Evolutionary conservation across 2,329 filamentous ascomycete species (phyloP).

Genomic region (Polychaeton citri): DNA sequence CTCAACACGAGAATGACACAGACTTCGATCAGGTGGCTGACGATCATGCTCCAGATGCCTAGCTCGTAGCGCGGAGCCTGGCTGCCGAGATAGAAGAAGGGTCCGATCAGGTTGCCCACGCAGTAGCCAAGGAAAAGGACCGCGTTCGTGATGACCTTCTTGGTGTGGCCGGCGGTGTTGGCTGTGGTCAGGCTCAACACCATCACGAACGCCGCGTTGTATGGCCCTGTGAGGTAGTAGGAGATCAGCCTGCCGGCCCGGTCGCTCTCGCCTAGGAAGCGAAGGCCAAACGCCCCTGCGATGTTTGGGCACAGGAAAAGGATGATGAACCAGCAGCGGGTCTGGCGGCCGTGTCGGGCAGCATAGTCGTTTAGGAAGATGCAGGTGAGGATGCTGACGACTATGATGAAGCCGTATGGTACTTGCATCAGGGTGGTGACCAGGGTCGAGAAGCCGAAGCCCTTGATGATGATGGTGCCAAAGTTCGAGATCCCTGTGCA

Average conservation of each 20-base stretch:
- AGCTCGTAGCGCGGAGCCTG: conserved; percentile 39
- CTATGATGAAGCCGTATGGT: conserved; percentile 36
- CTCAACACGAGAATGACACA: conserved; percentile 33
- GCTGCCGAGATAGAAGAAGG: conserved; percentile 47
- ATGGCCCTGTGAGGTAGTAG: conserved; percentile 44
- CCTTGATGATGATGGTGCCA: conserved; percentile 45
- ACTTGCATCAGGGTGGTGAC: conserved; percentile 43
- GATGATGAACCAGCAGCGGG: conserved; percentile 35
- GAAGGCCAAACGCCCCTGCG: no score
- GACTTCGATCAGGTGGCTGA: conserved; percentile 40
- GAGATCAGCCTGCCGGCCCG: conserved; percentile 44
- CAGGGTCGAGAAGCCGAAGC: conserved; percentile 42
- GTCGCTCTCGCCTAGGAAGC: conserved; percentile 31
- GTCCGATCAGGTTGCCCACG: conserved; percentile 47
- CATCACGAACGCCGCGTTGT: conserved; percentile 45
- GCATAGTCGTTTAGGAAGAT: conserved; percentile 35
- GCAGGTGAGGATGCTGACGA: conserved; percentile 36
- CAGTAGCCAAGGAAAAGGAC: conserved; percentile 36
- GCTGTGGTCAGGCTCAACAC: conserved; percentile 36
- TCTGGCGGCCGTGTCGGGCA: conserved; percentile 12
- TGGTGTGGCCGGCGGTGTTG: conserved; percentile 44
- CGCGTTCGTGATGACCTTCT: conserved; percentile 52
- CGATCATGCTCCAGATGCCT: conserved; percentile 45
- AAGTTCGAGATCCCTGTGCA: conserved; percentile 41
- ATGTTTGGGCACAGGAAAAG: conserved; percentile 39